Evolutionary conservation across 768 basidiomycete genomes (phyloP).

Genomic region (Termitomyces sp.): DNA sequence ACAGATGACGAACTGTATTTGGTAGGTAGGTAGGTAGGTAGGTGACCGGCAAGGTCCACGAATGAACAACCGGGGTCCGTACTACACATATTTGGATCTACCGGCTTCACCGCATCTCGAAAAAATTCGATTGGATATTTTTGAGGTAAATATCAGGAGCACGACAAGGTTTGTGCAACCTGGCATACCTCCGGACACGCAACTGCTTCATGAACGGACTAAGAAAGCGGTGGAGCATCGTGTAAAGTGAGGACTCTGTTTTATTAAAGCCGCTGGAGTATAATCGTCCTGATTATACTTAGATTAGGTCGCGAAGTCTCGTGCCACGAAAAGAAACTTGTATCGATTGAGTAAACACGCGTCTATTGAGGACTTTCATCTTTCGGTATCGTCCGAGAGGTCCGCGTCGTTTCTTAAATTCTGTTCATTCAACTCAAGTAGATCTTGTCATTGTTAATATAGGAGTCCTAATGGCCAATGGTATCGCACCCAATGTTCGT

Average conservation of each 20-base stretch:
- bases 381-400: constrained; percentile 7
- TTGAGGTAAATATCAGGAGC: not conserved
- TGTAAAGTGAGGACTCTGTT: not conserved
- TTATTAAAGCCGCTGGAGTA: not conserved
- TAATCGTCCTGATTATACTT: not conserved
- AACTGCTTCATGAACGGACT: constrained; percentile 8
- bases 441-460: not conserved
- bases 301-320: constrained; percentile 3
- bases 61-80: too few relatives aligned
- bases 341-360: constrained; percentile 1
- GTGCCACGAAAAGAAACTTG: constrained; percentile 5
- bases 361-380: constrained; percentile 3
- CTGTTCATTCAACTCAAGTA: not conserved
- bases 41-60: too few relatives aligned
- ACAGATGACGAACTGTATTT: constrained; percentile 6
- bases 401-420: not conserved
- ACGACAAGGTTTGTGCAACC: constrained; percentile 1
- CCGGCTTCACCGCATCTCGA: constrained; percentile 1
- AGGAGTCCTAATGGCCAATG: constrained; percentile 6
- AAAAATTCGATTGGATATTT: constrained; percentile 7
- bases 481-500: not conserved
- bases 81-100: not conserved
- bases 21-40: too few relatives aligned
- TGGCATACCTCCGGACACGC: constrained; percentile 2
- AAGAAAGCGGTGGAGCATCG: constrained; percentile 5